Percentiles rank a stretch among this genome's conserved stretches.
phyloP scores from a whole-genome alignment of 2,329 filamentous ascomycete genomes.

The Paecilomyces sp. region DNA sequence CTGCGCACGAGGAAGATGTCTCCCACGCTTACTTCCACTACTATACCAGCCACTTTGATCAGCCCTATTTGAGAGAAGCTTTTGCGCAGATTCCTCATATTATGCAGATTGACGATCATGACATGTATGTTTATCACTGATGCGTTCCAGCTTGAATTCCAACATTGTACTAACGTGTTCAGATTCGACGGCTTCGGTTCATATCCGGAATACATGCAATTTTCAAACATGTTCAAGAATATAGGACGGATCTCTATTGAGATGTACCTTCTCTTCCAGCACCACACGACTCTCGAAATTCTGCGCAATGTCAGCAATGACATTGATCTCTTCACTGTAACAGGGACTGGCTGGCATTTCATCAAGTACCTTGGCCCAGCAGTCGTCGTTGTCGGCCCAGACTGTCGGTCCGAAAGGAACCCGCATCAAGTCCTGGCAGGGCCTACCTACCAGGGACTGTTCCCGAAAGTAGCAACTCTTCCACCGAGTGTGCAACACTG shows the following conservation, averaged over 20 bases:
- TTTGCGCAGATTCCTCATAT: slow-evolving; percentile 97
- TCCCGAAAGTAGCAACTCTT: slow-evolving; percentile 86
- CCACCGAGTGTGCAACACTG: slow-evolving; percentile 94
- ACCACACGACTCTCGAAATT: slow-evolving; percentile 92
- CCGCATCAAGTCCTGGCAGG: slow-evolving; percentile 90
- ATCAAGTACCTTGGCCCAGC: slow-evolving; percentile 92
- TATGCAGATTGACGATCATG: slow-evolving; percentile 89
- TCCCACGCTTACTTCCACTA: slow-evolving; percentile 97
- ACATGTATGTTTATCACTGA: slow-evolving; percentile 65
- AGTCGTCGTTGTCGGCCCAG: slow-evolving; percentile 80
- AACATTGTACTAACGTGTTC: not conserved
- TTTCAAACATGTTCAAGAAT: slow-evolving; percentile 95
- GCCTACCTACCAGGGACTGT: slow-evolving; percentile 93
- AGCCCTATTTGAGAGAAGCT: slow-evolving; percentile 86
- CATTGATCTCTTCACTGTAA: slow-evolving; percentile 89
- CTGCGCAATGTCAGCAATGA: slow-evolving; percentile 84
- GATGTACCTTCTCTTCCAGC: slow-evolving; percentile 97
- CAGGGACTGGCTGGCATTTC: slow-evolving; percentile 97
- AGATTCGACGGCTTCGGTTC: slow-evolving; percentile 97
- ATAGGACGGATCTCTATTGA: slow-evolving; percentile 92
- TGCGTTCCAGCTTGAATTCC: not conserved
- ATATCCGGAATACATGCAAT: slow-evolving; percentile 97
- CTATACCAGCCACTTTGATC: slow-evolving; percentile 97
- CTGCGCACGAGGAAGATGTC: slow-evolving; percentile 90
- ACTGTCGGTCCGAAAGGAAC: slow-evolving; percentile 86